Evolutionary conservation across 1,284 basidiomycete genomes (phyloP).

Genomic region (Papiliotrema fonsecae): DNA sequence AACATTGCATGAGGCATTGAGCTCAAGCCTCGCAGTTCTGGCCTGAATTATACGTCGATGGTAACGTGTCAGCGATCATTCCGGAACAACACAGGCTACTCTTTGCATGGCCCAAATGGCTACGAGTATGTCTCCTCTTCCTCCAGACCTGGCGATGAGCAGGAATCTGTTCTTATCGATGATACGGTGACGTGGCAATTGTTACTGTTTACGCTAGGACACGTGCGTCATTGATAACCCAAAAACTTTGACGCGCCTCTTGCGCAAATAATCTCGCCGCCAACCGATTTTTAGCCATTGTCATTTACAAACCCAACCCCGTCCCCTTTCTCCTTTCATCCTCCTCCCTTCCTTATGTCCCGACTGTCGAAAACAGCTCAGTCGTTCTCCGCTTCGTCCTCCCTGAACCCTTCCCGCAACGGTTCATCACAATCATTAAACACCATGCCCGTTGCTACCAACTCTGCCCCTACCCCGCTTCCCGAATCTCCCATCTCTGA

Average conservation of each 20-base stretch:
- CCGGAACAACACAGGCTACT: too few species aligned
- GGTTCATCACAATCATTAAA: not conserved
- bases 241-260: not conserved
- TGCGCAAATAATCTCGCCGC: not conserved
- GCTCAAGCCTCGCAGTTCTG: too few species aligned
- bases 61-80: too few species aligned
- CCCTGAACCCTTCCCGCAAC: not conserved
- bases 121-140: too few species aligned
- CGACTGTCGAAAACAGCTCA: not conserved
- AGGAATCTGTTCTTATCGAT: too few species aligned
- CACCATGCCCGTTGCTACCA: conserved; percentile 36
- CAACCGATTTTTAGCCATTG: not conserved
- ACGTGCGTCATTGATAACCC: too few species aligned
- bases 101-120: too few species aligned
- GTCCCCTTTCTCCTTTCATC: not conserved
- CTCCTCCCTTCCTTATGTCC: not conserved
- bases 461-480: conserved; percentile 29
- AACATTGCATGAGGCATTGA: too few species aligned
- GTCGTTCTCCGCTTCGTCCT: not conserved
- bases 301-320: not conserved
- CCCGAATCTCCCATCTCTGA: conserved; percentile 36
- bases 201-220: too few species aligned
- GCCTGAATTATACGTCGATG: too few species aligned
- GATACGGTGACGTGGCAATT: too few species aligned
- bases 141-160: too few species aligned